Base-by-base conservation (phyloP, 768 basidiomycete genomes). In the Tylopilus subfusipes region DNA sequence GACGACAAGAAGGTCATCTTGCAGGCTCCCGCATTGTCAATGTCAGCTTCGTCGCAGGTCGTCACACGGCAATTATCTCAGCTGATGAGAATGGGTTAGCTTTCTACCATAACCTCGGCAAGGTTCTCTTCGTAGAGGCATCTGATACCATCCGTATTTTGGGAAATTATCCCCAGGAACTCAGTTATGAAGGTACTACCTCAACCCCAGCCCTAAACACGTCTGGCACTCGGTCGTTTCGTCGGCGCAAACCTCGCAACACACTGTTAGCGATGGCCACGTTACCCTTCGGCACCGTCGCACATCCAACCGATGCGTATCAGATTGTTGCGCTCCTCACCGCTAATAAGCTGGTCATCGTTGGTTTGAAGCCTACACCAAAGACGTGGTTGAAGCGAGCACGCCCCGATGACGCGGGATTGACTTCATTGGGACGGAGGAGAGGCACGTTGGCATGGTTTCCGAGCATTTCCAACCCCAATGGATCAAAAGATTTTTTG, bases 91-190 rank as follows among this genome's bases (percentile, higher is more conserved):
- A 80, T 60, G 97, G 97, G 1, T 78, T 98, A 10, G 91, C 93
- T 0, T 99, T 99, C 72, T 97, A 92, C 67, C 95, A 98, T 71
- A 90, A 88, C 51, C 75, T 99, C 5, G 93, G 97, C 25, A 95
- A 92, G 68, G 86, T 98, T 12, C 77, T 98, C 14, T 97, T 97
- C 60, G 87, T 99, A 7, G 95, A 98, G 43, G 94, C 95, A 13
- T 85, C 90, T 16, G 97, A 99, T 68, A 92, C 91, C 31, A 79
- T 98, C 42, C 86, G 97, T 18, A 91, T 99, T 49, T 78, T 98
- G 2, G 97, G 97, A 1, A 90, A 88, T 63, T 96, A 98, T 64
- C 89, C 90, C 4, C 82, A 85, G 27, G 76, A 77, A 25, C 49
- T 54, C 29, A 30, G 30, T 25, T 38, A 50, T 19, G 57, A 40